These are phyloP conservation scores for Antitrichia curtipendula DNA, from an alignment of 225 moss, liverwort and hornwort species.

Conservation along the genomic window DNA sequence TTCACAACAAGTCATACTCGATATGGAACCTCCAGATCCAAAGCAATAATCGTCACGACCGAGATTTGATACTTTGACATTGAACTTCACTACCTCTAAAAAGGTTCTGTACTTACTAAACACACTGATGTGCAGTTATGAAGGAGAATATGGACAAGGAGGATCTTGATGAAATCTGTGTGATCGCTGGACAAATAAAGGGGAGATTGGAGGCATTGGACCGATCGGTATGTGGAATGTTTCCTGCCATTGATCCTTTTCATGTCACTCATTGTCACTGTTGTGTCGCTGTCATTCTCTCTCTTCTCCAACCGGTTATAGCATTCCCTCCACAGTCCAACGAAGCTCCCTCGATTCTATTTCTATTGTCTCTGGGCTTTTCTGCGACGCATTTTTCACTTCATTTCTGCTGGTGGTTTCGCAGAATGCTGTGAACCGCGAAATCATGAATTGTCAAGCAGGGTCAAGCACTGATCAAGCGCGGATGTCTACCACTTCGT, in stretches of 20 bases:
- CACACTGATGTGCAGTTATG: not conserved
- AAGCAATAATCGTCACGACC: not conserved
- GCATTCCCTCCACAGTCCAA: not conserved
- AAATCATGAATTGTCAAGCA: constrained; percentile 41
- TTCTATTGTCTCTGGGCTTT: not conserved
- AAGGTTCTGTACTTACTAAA: not conserved
- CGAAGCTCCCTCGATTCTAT: not conserved
- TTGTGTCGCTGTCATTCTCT: not conserved
- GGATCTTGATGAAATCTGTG: constrained; percentile 46
- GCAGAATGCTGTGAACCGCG: constrained; percentile 44
- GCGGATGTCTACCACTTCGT: constrained; percentile 50
- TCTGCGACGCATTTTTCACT: not conserved
- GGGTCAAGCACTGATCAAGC: constrained; percentile 55
- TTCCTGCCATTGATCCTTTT: not conserved
- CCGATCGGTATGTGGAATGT: constrained; percentile 6
- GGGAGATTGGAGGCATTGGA: constrained; percentile 38
- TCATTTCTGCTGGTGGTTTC: not conserved
- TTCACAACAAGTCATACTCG: not conserved
- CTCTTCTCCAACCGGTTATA: not conserved
- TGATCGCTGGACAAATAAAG: constrained; percentile 27
- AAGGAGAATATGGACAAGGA: constrained; percentile 35
- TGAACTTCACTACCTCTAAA: not conserved
- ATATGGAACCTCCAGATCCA: not conserved
- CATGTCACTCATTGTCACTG: not conserved
- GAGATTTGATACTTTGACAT: not conserved